Conservation (phyloP, 2,329 filamentous ascomycete genomes). For the Elsinoe ampelina region DNA sequence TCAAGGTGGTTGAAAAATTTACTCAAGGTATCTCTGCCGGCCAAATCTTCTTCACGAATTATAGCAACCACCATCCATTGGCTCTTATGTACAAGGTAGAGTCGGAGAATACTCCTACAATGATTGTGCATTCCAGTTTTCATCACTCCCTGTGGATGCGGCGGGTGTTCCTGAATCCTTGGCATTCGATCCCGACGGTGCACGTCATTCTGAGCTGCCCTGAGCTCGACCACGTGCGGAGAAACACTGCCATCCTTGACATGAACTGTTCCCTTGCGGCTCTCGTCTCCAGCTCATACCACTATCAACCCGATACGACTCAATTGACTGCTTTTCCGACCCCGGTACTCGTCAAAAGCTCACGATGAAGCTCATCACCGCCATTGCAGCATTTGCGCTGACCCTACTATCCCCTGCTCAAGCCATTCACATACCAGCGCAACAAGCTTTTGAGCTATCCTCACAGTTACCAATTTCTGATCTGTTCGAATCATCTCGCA, state of each 20-base stretch:
- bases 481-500: not conserved
- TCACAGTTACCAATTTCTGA: not conserved
- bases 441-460: not conserved
- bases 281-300: not conserved
- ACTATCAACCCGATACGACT: too few species aligned
- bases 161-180: slow-evolving; percentile 9
- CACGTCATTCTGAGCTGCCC: slow-evolving; percentile 5
- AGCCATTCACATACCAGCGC: not conserved
- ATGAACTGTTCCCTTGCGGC: not conserved
- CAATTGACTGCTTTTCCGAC: too few species aligned
- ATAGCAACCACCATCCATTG: too few species aligned
- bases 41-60: too few species aligned
- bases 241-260: slow-evolving; percentile 7
- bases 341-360: not conserved
- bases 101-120: too few species aligned
- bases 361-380: not conserved
- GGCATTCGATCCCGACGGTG: not conserved
- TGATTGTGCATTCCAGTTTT: too few species aligned
- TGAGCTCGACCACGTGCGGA: not conserved
- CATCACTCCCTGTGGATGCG: too few species aligned
- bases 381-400: not conserved
- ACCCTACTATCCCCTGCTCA: not conserved
- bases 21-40: too few species aligned
- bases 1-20: too few species aligned
- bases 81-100: too few species aligned